Base-by-base conservation (phyloP, 768 basidiomycete genomes). In the Termitomyces sp. region DNA sequence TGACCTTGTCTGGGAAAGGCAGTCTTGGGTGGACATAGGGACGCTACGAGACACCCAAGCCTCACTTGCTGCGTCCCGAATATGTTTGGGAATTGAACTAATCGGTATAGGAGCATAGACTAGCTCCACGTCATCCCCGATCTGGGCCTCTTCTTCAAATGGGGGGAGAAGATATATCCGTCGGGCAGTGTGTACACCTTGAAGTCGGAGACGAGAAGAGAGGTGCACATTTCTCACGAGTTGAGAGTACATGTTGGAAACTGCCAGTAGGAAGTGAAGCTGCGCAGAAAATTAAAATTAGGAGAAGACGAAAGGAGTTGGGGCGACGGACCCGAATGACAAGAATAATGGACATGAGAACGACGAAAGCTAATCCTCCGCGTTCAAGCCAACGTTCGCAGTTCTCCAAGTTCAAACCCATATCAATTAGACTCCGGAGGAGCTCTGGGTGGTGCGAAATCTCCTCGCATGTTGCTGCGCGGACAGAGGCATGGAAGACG, bases 351-450 rank as follows among this genome's bases (percentile, higher is more conserved):
- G 83, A 76, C 73, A 88, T 79, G 47, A 84, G 69, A 1, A 78
- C 83, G 50, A 90, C 74, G 36, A 83, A 77, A 0, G 76, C 85
- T 59, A 88, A 69, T 35, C 86, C 78, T 8, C 82, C 87, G 43
- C 84, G 79, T 68, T 87, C 88, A 50, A 91, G 79, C 87, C 87
- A 90, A 58, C 81, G 79, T 67, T 93, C 91, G 68, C 91, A 93
- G 63, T 91, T 90, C 72, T 92, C 90, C 46, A 89, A 71, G 65
- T 80, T 88, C 65, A 92, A 76, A 0, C 89, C 90, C 67, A 88
- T 79, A 67, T 89, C 87, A 52, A 81, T 77, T 72, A 90, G 71
- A 63, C 83, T 84, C 9, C 84, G 83, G 72, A 91, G 79, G 44
- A 92, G 74, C 68, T 91, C 89, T 18, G 89, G 86, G 56, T 91